Conservation (phyloP, 2,329 filamentous ascomycete species). For the Diaporthe ampelina region DNA sequence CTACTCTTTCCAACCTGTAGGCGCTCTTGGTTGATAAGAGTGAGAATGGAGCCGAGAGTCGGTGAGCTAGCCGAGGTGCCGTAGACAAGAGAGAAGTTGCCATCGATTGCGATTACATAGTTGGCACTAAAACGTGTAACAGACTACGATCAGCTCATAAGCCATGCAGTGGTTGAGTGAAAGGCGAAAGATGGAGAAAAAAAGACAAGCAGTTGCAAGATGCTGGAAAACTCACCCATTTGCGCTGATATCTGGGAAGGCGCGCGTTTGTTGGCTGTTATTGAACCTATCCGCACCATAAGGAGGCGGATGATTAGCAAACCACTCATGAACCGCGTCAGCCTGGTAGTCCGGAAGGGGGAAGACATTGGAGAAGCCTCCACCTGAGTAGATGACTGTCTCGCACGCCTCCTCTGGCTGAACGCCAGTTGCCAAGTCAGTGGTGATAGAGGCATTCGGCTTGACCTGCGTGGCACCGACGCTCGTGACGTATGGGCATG, state of each 20-base stretch:
- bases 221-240: conserved; percentile 25
- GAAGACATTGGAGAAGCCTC: conserved; percentile 41
- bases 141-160: conserved; percentile 10
- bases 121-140: conserved; percentile 26
- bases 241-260: conserved; percentile 39
- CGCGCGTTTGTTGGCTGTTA: conserved; percentile 38
- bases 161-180: no score
- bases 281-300: conserved; percentile 38
- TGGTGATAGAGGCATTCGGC: conserved; percentile 38
- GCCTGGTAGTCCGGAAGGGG: conserved; percentile 39
- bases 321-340: conserved; percentile 36
- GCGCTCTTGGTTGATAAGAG: conserved; percentile 41
- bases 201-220: neutral
- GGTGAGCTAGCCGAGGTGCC: conserved; percentile 39
- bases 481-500: conserved; percentile 62
- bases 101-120: conserved; percentile 39
- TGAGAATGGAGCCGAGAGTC: conserved; percentile 37
- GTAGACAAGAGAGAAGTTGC: conserved; percentile 36
- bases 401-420: conserved; percentile 40
- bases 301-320: conserved; percentile 36
- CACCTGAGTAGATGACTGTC: conserved; percentile 40
- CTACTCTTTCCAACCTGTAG: conserved; percentile 38
- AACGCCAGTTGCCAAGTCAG: conserved; percentile 33
- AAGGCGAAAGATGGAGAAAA: no score
- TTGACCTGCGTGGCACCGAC: conserved; percentile 51